Evolutionary conservation across 208 protist species (phyloP).

Genomic region (Wallacemonas collosoma): DNA sequence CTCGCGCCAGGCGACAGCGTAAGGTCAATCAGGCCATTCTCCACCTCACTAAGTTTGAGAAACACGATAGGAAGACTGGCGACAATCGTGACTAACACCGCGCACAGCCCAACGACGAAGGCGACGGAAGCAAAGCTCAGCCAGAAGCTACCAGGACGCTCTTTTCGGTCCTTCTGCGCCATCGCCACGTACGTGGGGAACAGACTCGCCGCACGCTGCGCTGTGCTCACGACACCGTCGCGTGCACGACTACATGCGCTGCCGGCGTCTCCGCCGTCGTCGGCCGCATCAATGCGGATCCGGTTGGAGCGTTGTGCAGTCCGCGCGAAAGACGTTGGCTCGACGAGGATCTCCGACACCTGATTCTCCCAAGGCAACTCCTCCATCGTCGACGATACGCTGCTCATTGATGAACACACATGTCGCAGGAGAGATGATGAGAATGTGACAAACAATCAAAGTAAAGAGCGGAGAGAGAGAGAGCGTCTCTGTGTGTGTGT

Average conservation of each 20-base stretch:
- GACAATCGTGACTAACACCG: constrained; percentile 58
- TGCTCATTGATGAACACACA: too few species aligned
- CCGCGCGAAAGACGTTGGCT: background rate
- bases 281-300: background rate
- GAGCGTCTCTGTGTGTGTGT: too few species aligned
- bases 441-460: too few species aligned
- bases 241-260: background rate
- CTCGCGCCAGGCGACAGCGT: constrained; percentile 39
- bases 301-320: background rate
- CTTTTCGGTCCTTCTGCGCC: constrained; percentile 25
- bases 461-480: too few species aligned
- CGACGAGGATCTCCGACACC: constrained; percentile 2
- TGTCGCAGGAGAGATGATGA: too few species aligned
- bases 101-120: constrained; percentile 61
- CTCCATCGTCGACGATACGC: too few species aligned
- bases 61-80: constrained; percentile 68
- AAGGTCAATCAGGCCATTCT: constrained; percentile 51
- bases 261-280: background rate
- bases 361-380: constrained; percentile 11
- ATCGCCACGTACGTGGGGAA: constrained; percentile 38
- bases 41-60: constrained; percentile 54
- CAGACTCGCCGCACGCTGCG: background rate
- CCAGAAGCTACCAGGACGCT: constrained; percentile 41
- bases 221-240: background rate
- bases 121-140: constrained; percentile 69